These are phyloP conservation scores for Gremmenia infestans DNA, from an alignment of 2,329 filamentous ascomycete species.

Conservation along the genomic window DNA sequence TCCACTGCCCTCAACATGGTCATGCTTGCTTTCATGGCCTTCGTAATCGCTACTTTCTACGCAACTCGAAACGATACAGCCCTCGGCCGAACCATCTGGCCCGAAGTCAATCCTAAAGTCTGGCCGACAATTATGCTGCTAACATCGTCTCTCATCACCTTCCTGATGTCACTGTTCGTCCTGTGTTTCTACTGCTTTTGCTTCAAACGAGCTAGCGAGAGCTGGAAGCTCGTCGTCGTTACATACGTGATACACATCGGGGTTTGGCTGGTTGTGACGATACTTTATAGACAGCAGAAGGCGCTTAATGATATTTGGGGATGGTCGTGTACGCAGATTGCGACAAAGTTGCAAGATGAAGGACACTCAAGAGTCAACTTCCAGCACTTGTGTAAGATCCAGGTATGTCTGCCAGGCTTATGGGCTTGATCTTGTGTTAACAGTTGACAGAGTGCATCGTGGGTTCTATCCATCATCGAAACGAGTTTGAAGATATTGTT, in stretches of 20 bases:
- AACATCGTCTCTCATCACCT: neutral
- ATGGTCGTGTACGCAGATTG: neutral
- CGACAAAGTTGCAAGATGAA: neutral
- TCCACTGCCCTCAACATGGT: neutral
- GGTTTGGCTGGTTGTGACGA: neutral
- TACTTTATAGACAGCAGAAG: conserved; percentile 2
- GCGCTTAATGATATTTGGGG: conserved; percentile 1
- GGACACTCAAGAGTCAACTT: conserved; percentile 2
- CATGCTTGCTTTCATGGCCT: conserved; percentile 5
- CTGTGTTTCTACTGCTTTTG: conserved; percentile 1
- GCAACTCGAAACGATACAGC: neutral
- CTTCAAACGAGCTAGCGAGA: conserved; percentile 1
- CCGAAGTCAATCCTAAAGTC: neutral
- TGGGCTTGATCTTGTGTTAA: neutral
- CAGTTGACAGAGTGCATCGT: neutral
- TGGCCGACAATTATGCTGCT: conserved; percentile 3
- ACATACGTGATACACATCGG: neutral
- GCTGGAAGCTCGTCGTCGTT: conserved; percentile 1
- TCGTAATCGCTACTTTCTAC: neutral
- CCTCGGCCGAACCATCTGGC: conserved; percentile 1
- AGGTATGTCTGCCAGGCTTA: neutral
- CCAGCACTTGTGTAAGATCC: neutral
- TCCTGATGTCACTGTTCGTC: neutral
- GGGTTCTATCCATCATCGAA: conserved; percentile 3
- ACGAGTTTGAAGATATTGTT: conserved; percentile 3